Base-by-base conservation (phyloP, 2,329 filamentous ascomycete genomes). In the Cercospora janseana region DNA sequence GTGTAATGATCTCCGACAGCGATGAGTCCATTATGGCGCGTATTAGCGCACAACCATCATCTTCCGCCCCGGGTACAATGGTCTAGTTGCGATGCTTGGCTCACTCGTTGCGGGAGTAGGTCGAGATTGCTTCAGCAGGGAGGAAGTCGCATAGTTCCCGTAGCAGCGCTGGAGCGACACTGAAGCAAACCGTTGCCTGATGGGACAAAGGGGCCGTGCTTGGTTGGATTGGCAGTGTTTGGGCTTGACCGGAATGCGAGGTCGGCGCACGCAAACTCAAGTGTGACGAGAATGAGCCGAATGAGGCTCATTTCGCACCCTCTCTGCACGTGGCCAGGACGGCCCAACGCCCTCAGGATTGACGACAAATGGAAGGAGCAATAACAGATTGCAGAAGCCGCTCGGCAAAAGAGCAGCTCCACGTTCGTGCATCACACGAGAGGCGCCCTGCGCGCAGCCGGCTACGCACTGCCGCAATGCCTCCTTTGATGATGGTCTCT, bases 221-320 rank as follows among this genome's bases (percentile, higher is more conserved):
- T 4, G 6, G 18, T 23, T 21, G 35, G 26, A 21, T 28, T 48
- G 35, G 46, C 41, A 23, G 27, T 48, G 46, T 32, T 35, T 38
- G 46, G 41, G 46, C 13, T 41, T 27, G 26, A 41, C 35, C 18
- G 20, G 35, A 37, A 26, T 43, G 27, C 26, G 18, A 18, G 16
- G 26, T 23, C 40, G 23, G 24, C 24, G 13, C 16, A 18, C 23
- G 15, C 16, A 20, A 28, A 8, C 27, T 12, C 27, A 18, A 16
- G 26, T 26, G 27, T 23, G 24, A 43, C 24, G 40, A 20, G 20
- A 15, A 10, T 18, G 23, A 29, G 40, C 38, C 38, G 23, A n/a
- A 20, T 37, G 34, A 37, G 23, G 15, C 34, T 18, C 34, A 37
- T 37, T 20, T 37, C 34, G 16, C 13, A n/a, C n/a, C n/a, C n/a